Percentiles rank a stretch among this genome's conserved stretches.
Conservation (phyloP, 78 protist species). For the Bodo saltans region DNA sequence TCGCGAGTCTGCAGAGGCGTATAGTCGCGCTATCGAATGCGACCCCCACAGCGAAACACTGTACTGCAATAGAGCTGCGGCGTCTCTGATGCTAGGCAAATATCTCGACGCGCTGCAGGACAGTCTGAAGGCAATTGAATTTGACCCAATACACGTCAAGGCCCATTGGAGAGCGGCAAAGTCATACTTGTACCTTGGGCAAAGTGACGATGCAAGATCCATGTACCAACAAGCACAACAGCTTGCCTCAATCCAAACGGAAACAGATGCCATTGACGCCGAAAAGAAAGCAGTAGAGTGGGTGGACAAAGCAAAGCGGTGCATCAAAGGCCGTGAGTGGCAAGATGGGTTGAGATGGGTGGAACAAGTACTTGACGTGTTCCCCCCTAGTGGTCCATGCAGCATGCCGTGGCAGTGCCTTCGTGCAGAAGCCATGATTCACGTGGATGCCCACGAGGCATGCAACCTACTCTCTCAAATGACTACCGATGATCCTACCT, state of each 20-base stretch:
- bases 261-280: neutral
- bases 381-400: neutral
- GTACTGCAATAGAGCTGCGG: constrained; percentile 28
- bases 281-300: constrained; percentile 5
- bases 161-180: constrained; percentile 25
- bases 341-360: neutral
- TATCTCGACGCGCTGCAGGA: constrained; percentile 1
- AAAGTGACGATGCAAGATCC: neutral
- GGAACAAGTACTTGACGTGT: neutral
- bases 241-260: neutral
- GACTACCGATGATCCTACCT: neutral
- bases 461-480: neutral
- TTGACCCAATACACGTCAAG: constrained; percentile 18
- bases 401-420: constrained; percentile 3
- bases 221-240: constrained; percentile 1
- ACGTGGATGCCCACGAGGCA: neutral
- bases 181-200: neutral
- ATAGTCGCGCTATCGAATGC: neutral
- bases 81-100: neutral
- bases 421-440: neutral
- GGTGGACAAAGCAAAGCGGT: neutral
- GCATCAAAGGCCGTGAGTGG: neutral
- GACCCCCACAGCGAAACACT: neutral
- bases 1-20: constrained; percentile 1
- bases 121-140: neutral